Base-by-base conservation (phyloP, 2,329 filamentous ascomycete species). In the Rhynchosporium agropyri region DNA sequence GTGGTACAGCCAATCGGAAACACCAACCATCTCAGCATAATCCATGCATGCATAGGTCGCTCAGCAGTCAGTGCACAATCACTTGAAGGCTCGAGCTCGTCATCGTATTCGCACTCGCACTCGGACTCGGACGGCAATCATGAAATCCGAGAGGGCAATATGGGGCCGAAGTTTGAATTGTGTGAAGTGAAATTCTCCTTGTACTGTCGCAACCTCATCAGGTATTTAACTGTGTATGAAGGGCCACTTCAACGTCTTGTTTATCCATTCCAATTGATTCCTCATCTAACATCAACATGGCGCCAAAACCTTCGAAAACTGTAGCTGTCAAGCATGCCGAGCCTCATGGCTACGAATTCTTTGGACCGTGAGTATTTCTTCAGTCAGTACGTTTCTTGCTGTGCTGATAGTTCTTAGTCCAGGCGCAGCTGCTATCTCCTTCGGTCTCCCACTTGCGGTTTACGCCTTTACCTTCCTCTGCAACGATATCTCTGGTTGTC, bases 401-500 rank as follows among this genome's bases (percentile, higher is more conserved):
- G 38, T 48, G 36, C 66, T 69, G 36, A 67, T 38, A 7, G 4
- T n/a, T 50, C 57, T 12, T 68, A 96, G 92, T 60, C 80, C 88
- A 48, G 93, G 92, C 61, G 91, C 90, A 42, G 84, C 89, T 65
- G 83, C 79, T 65, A 91, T 98, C 72, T 90, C 90, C 7, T 89
- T 96, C 71, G 88, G 88, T 62, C 85, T 97, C 0, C 94, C 94
- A 0, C 65, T 92, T 48, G 82, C 93, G 67, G 84, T 92, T 70
- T 96, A 95, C 78, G 75, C 87, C 70, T 89, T 94, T 74, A 83
- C 88, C 53, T 96, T 97, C 74, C 81, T 89, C 71, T 97, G 94
- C 83, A 98, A 97, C 79, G 93, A 98, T 76, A 81, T 96, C 67
- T 89, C 91, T 8, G 94, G 95, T 63, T 98, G 95, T 74, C 95